Evolutionary conservation across 805 yeast species (phyloP).

Genomic region (Brettanomyces bruxellensis): DNA sequence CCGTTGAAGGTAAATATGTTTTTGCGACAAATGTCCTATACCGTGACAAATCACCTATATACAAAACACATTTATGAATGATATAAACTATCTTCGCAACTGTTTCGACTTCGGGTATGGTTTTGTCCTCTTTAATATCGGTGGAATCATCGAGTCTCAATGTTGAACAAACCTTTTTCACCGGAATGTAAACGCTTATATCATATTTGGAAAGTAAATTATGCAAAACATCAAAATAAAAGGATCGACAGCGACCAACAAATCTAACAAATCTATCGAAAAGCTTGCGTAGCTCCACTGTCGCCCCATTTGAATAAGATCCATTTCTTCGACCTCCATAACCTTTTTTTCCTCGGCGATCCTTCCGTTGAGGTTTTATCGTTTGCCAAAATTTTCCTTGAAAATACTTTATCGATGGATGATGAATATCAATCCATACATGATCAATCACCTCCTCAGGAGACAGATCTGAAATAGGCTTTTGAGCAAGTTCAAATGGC

Average conservation of each 20-base stretch:
- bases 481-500: constrained; percentile 1
- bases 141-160: constrained; percentile 9
- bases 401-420: constrained; percentile 54
- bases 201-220: constrained; percentile 31
- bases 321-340: background rate
- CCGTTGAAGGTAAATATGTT: constrained; percentile 27
- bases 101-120: background rate
- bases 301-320: background rate
- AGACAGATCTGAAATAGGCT: constrained; percentile 2
- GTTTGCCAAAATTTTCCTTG: constrained; percentile 27
- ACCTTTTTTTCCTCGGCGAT: background rate
- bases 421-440: constrained; percentile 55
- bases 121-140: background rate
- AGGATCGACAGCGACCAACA: constrained; percentile 35
- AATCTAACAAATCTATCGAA: constrained; percentile 44
- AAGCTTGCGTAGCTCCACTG: constrained; percentile 48
- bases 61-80: constrained; percentile 40
- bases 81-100: constrained; percentile 28
- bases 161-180: constrained; percentile 24
- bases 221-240: constrained; percentile 36
- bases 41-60: constrained; percentile 51
- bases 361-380: background rate
- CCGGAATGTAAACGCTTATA: constrained; percentile 26
- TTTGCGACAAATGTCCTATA: constrained; percentile 43
- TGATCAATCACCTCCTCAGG: constrained; percentile 33